A percentile compares a stretch with the other conserved stretches of the same genome.
Conservation (phyloP, 768 basidiomycete genomes). For the Rhizopogon roseolus region DNA sequence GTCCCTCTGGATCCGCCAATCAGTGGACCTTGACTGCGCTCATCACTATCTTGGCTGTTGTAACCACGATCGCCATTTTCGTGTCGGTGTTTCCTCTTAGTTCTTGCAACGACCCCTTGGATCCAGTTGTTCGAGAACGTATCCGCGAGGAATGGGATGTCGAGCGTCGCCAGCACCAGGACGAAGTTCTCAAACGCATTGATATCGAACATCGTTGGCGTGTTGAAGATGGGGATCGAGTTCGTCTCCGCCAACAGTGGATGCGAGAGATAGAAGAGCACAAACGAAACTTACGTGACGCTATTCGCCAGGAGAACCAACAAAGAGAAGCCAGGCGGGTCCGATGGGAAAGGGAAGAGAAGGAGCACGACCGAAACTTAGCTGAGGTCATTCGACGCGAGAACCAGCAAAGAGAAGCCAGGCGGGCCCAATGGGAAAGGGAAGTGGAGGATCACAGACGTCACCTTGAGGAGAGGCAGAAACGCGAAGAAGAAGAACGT, state of each 20-base stretch:
- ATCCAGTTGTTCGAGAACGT: background rate
- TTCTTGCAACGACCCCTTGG: too few species aligned
- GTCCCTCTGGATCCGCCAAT: too few species aligned
- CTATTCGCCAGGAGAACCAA: too few species aligned
- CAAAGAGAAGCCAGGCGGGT: too few species aligned
- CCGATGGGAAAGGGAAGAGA: slow-evolving; percentile 14
- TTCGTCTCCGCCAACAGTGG: background rate
- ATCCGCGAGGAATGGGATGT: slow-evolving; percentile 14
- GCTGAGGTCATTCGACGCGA: too few species aligned
- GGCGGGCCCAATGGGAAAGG: too few species aligned
- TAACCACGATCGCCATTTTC: too few species aligned
- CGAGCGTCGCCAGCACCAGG: slow-evolving; percentile 15
- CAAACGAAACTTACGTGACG: background rate
- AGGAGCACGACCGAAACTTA: slow-evolving; percentile 5
- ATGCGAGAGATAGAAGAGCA: background rate
- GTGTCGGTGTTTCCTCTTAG: too few species aligned
- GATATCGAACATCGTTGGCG: slow-evolving; percentile 12
- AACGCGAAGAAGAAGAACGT: slow-evolving; percentile 16
- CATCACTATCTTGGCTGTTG: too few species aligned
- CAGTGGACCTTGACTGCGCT: too few species aligned
- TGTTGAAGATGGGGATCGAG: slow-evolving; percentile 10
- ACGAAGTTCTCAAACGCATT: slow-evolving; percentile 5
- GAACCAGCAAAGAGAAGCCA: too few species aligned
- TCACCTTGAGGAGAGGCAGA: slow-evolving; percentile 12
- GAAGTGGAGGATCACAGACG: slow-evolving; percentile 6